Conservation (phyloP, 805 yeast genomes). For the Candida awuae region DNA sequence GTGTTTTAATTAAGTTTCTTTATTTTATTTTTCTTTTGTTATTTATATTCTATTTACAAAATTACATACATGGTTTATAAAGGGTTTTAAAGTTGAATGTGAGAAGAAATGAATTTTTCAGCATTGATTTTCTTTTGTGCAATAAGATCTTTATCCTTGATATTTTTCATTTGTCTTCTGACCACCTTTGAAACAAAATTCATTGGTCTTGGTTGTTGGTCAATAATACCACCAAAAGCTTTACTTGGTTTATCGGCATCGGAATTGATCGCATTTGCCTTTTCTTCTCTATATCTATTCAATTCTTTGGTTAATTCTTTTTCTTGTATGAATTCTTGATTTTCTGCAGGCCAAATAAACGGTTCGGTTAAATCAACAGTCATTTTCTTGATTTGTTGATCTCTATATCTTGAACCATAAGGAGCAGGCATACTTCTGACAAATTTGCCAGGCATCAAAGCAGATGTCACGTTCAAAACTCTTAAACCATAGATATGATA, state of each 20-base stretch:
- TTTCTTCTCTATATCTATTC: slow-evolving; percentile 44
- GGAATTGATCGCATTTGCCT: slow-evolving; percentile 47
- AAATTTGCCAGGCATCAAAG: slow-evolving; percentile 67
- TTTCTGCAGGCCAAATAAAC: slow-evolving; percentile 82
- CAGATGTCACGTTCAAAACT: slow-evolving; percentile 83
- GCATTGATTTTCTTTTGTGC: slow-evolving; percentile 22
- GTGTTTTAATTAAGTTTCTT: neutral
- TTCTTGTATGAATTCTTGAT: slow-evolving; percentile 29
- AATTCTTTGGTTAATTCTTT: slow-evolving; percentile 35
- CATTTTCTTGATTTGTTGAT: slow-evolving; percentile 86
- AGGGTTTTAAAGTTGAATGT: slow-evolving; percentile 3
- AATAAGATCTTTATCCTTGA: slow-evolving; percentile 30
- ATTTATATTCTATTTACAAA: slow-evolving; percentile 1
- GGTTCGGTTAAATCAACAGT: slow-evolving; percentile 95
- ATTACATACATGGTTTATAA: neutral
- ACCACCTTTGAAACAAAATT: slow-evolving; percentile 53
- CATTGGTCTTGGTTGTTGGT: slow-evolving; percentile 47
- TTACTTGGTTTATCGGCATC: slow-evolving; percentile 59
- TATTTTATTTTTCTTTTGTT: neutral
- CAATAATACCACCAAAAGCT: slow-evolving; percentile 66
- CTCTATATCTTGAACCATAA: slow-evolving; percentile 60
- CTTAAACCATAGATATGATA: slow-evolving; percentile 85
- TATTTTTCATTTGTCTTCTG: slow-evolving; percentile 39
- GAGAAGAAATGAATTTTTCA: slow-evolving; percentile 28
- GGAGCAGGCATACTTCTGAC: slow-evolving; percentile 45